These are phyloP conservation scores for Thelephora terrestris DNA, from an alignment of 1,284 basidiomycete species.

Conservation along the genomic window DNA sequence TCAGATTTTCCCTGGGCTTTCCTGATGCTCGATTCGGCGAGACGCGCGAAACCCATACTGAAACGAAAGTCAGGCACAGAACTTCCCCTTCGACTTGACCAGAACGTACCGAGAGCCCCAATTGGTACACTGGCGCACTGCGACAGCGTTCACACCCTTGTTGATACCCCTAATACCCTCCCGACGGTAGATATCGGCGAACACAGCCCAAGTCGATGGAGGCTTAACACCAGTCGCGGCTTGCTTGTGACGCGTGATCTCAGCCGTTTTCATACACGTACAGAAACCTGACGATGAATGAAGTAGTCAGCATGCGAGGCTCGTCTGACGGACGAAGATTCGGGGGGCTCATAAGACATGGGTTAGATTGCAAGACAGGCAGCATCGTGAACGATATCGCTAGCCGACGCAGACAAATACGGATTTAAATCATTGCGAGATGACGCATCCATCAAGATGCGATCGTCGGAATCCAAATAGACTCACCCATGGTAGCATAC, in stretches of 20 bases:
- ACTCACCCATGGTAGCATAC: slow-evolving; percentile 97
- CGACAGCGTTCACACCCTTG: slow-evolving; percentile 99
- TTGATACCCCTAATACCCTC: slow-evolving; percentile 97
- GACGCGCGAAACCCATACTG: slow-evolving; percentile 94
- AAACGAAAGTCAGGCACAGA: slow-evolving; percentile 1
- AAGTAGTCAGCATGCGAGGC: slow-evolving; percentile 1
- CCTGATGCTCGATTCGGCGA: slow-evolving; percentile 81
- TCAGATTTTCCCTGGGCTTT: slow-evolving; percentile 70
- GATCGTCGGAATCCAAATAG: slow-evolving; percentile 9
- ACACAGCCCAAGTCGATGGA: slow-evolving; percentile 91
- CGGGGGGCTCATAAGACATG: slow-evolving; percentile 10
- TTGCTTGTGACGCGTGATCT: slow-evolving; percentile 97
- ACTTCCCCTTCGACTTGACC: neutral
- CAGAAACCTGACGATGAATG: slow-evolving; percentile 67
- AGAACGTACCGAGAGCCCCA: slow-evolving; percentile 87
- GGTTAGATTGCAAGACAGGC: slow-evolving; percentile 12
- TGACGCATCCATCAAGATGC: neutral
- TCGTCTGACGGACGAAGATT: neutral
- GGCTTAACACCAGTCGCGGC: slow-evolving; percentile 83
- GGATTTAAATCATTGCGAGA: neutral
- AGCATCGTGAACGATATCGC: neutral
- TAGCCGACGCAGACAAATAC: slow-evolving; percentile 1
- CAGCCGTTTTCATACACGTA: slow-evolving; percentile 97
- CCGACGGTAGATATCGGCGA: slow-evolving; percentile 86
- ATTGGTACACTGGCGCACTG: slow-evolving; percentile 95